phyloP scores from a whole-genome alignment of 2,329 filamentous ascomycete species.

The Fusarium keratoplasticum region DNA sequence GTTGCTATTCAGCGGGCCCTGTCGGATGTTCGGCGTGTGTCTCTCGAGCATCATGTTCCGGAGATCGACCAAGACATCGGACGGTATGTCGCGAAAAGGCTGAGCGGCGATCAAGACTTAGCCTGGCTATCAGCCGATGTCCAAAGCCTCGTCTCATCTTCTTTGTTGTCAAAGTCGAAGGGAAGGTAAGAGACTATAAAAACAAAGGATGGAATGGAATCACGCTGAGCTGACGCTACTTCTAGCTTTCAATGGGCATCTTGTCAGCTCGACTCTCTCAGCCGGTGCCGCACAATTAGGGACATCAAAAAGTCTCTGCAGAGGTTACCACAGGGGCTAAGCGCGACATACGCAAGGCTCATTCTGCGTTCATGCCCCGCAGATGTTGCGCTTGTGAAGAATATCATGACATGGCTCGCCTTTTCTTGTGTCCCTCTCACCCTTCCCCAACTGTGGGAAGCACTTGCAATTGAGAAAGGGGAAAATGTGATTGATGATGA shows the following conservation, averaged over 20 bases:
- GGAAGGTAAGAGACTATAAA: not conserved
- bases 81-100: not conserved
- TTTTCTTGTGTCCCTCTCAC: not conserved
- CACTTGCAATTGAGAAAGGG: not conserved
- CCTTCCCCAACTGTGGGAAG: not conserved
- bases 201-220: not conserved
- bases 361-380: not conserved
- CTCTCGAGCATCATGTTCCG: not conserved
- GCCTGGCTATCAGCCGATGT: not conserved
- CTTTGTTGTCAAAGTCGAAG: not conserved
- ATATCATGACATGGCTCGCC: not conserved
- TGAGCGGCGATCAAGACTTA: not conserved
- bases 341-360: not conserved
- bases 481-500: not conserved
- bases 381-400: not conserved
- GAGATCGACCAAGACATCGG: not conserved
- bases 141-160: not conserved
- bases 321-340: not conserved
- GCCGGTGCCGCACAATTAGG: not conserved
- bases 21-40: not conserved
- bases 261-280: not conserved
- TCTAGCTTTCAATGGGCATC: not conserved
- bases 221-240: not conserved
- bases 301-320: not conserved
- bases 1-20: not conserved